Conservation (phyloP, 2,329 filamentous ascomycete genomes). For the Colletotrichum lupini region DNA sequence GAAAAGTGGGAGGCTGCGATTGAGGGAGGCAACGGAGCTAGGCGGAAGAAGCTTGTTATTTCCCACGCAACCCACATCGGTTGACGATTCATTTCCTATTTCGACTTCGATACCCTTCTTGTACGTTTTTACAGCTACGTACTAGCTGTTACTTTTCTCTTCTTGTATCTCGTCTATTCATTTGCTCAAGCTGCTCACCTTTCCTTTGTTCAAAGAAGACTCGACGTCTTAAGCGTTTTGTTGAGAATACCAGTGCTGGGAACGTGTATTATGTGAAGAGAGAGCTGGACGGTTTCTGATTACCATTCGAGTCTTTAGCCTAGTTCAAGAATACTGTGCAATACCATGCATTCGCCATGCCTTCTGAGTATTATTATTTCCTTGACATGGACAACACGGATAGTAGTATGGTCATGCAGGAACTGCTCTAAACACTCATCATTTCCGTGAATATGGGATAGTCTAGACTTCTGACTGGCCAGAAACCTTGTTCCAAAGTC, state of each 20-base stretch:
- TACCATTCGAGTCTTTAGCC: background rate
- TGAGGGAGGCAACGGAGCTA: background rate
- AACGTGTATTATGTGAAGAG: background rate
- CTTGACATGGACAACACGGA: too few relatives aligned
- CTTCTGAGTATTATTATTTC: too few relatives aligned
- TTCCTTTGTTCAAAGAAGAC: constrained; percentile 6
- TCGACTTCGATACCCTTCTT: constrained; percentile 45
- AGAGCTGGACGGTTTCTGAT: background rate
- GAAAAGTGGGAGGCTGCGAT: constrained; percentile 19
- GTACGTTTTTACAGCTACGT: constrained; percentile 15
- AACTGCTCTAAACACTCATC: too few relatives aligned
- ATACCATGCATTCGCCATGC: background rate
- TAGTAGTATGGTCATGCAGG: too few relatives aligned
- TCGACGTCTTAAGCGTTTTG: background rate
- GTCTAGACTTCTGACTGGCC: background rate
- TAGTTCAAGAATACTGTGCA: background rate
- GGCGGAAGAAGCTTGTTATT: background rate
- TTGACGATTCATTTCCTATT: constrained; percentile 38
- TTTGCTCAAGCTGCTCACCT: background rate
- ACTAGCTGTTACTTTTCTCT: constrained; percentile 2
- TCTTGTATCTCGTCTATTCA: constrained; percentile 14
- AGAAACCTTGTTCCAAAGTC: background rate
- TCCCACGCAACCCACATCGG: background rate
- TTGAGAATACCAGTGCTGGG: background rate
- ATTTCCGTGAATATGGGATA: too few relatives aligned